Conservation (phyloP, 2,329 filamentous ascomycete species). For the Drechslerella dactyloides region DNA sequence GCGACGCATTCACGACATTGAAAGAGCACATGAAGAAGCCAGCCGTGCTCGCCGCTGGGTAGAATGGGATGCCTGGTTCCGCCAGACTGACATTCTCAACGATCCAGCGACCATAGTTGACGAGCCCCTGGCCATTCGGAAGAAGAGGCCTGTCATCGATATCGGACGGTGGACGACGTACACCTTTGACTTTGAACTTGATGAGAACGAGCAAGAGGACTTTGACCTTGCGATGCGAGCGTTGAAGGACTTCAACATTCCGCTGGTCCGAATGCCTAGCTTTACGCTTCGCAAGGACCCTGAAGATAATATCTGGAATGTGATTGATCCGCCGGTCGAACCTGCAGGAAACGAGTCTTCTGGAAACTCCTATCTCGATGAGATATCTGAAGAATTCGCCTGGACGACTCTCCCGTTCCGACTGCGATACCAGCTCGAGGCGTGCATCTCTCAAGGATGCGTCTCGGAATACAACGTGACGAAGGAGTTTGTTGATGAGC, state of each 20-base stretch:
- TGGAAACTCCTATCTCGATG: constrained; percentile 50
- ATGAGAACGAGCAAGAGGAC: constrained; percentile 53
- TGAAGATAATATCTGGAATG: constrained; percentile 60
- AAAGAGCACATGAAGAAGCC: constrained; percentile 59
- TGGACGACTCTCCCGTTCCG: constrained; percentile 67
- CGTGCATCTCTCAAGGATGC: constrained; percentile 80
- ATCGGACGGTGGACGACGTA: constrained; percentile 67
- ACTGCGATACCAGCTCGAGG: constrained; percentile 88
- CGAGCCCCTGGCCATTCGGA: constrained; percentile 61
- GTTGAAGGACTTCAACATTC: constrained; percentile 76
- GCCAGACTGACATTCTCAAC: constrained; percentile 69
- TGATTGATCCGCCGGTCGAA: constrained; percentile 56
- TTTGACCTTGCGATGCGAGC: constrained; percentile 63
- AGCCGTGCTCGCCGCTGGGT: constrained; percentile 61
- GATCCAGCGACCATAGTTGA: constrained; percentile 57
- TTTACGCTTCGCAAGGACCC: constrained; percentile 60
- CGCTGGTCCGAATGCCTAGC: constrained; percentile 59
- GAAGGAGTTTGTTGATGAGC: constrained; percentile 69
- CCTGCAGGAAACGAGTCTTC: constrained; percentile 50
- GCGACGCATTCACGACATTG: constrained; percentile 55
- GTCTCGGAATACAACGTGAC: constrained; percentile 78
- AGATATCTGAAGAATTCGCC: constrained; percentile 57
- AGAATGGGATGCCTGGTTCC: constrained; percentile 66
- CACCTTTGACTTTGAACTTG: constrained; percentile 60
- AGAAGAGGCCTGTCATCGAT: constrained; percentile 65